These are phyloP conservation scores for Cercospora nicotianae DNA, from an alignment of 2,329 filamentous ascomycete species.

Conservation along the genomic window DNA sequence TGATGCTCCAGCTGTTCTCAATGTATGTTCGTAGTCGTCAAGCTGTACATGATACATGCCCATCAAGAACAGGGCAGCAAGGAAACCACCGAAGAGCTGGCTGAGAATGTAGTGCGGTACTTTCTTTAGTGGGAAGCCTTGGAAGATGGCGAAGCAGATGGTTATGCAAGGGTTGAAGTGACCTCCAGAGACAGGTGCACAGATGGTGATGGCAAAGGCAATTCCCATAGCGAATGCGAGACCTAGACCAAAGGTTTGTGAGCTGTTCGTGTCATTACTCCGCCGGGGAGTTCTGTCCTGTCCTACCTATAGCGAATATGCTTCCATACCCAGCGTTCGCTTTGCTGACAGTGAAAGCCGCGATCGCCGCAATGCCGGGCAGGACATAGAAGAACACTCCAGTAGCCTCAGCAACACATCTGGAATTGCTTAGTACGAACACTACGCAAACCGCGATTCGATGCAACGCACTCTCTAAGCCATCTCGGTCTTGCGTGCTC, in stretches of 20 bases:
- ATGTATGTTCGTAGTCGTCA: conserved; percentile 42
- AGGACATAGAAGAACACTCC: conserved; percentile 54
- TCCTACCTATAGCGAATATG: conserved; percentile 54
- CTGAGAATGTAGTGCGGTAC: conserved; percentile 58
- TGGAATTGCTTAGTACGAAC: background rate
- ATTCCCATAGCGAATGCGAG: conserved; percentile 59
- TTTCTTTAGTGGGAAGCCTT: conserved; percentile 61
- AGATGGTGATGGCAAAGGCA: conserved; percentile 60
- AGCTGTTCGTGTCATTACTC: background rate
- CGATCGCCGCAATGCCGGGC: conserved; percentile 56
- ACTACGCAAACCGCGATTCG: background rate
- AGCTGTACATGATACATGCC: conserved; percentile 59
- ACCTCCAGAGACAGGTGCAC: conserved; percentile 53
- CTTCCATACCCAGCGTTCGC: conserved; percentile 49
- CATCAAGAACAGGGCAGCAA: conserved; percentile 57
- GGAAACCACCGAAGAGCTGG: conserved; percentile 57
- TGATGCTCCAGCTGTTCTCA: conserved; percentile 42
- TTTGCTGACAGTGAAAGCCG: conserved; percentile 52
- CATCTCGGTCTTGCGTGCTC: conserved; percentile 55
- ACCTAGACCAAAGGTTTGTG: background rate
- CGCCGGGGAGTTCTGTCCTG: too few species aligned
- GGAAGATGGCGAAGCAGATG: conserved; percentile 50
- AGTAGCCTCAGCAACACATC: conserved; percentile 54
- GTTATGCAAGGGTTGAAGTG: conserved; percentile 43
- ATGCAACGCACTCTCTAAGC: conserved; percentile 49